phyloP scores from a whole-genome alignment of 1,284 basidiomycete genomes.

The Nidula niveotomentosa region DNA sequence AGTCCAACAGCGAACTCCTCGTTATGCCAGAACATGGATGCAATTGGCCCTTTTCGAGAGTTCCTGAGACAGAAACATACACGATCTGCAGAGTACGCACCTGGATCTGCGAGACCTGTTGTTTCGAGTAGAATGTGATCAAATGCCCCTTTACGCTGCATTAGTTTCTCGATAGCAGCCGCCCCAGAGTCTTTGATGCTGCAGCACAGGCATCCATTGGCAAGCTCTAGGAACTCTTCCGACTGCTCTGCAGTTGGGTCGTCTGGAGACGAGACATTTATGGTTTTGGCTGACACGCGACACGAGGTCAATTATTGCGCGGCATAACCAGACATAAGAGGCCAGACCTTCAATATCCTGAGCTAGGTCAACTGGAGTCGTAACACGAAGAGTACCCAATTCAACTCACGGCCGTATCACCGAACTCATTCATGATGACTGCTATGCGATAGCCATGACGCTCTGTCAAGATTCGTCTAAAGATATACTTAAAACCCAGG shows the following conservation, averaged over 20 bases:
- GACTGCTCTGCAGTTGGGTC: slow-evolving; percentile 62
- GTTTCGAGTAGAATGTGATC: slow-evolving; percentile 94
- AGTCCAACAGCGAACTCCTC: slow-evolving; percentile 80
- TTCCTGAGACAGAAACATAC: not conserved
- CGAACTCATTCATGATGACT: slow-evolving; percentile 97
- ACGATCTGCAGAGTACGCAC: slow-evolving; percentile 30
- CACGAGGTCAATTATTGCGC: too few relatives aligned
- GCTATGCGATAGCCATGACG: slow-evolving; percentile 93
- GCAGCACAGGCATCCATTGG: slow-evolving; percentile 94
- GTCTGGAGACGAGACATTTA: slow-evolving; percentile 72
- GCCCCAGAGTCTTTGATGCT: slow-evolving; percentile 91
- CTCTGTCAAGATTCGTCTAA: slow-evolving; percentile 85
- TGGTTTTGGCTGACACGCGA: slow-evolving; percentile 57
- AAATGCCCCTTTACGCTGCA: slow-evolving; percentile 79
- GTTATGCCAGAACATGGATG: slow-evolving; percentile 90
- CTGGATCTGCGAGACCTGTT: slow-evolving; percentile 92
- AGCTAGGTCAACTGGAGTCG: slow-evolving; percentile 13
- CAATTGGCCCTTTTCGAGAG: slow-evolving; percentile 66
- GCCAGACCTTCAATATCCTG: slow-evolving; percentile 67
- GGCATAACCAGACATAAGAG: not conserved
- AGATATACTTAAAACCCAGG: not conserved
- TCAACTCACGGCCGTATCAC: slow-evolving; percentile 73
- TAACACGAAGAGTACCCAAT: slow-evolving; percentile 1
- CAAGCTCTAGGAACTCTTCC: slow-evolving; percentile 83
- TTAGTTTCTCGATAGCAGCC: slow-evolving; percentile 89